Conservation (phyloP, 73 alveolate genomes). For the Symbiodinium natans region DNA sequence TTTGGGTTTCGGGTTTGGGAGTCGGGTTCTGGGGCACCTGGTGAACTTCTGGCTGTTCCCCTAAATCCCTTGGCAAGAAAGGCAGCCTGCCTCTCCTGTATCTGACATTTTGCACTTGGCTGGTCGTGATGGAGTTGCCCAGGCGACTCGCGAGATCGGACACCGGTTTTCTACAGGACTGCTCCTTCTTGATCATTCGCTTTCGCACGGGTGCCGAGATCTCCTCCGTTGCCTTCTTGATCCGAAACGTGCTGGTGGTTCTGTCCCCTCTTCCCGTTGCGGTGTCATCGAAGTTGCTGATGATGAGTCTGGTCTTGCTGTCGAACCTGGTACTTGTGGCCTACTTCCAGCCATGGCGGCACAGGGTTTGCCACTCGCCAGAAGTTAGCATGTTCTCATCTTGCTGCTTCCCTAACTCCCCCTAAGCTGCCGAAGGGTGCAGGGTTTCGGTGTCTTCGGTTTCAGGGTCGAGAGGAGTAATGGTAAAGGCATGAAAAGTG, state of each 20-base stretch:
- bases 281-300: not conserved
- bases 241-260: not conserved
- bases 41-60: no score
- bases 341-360: constrained; percentile 24
- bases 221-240: constrained; percentile 18
- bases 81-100: not conserved
- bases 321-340: constrained; percentile 5
- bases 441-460: no score
- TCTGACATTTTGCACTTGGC: not conserved
- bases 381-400: no score
- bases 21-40: no score
- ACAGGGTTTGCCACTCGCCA: not conserved
- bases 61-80: no score
- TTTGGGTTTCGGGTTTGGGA: not conserved
- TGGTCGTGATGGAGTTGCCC: constrained; percentile 16
- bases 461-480: no score
- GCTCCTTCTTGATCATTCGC: constrained; percentile 38
- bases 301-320: constrained; percentile 2
- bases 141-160: constrained; percentile 37
- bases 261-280: not conserved
- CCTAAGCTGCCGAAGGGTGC: no score
- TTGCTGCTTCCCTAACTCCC: no score
- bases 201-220: constrained; percentile 42
- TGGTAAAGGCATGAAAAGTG: no score
- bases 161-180: not conserved